Conservation (phyloP, 1,139 yeast species). For the Saccharomyces hybrid region DNA sequence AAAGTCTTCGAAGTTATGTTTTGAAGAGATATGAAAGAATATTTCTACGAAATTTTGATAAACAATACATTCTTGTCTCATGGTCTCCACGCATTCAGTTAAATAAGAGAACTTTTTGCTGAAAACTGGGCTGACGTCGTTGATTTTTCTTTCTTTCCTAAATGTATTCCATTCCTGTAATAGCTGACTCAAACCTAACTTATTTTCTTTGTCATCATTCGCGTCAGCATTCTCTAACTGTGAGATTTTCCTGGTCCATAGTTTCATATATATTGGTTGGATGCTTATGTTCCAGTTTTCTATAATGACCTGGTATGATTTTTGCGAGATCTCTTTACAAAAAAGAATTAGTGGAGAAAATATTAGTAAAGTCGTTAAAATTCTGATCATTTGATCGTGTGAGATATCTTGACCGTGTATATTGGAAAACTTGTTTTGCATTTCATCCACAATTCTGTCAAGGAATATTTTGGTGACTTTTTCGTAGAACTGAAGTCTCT, state of each 20-base stretch:
- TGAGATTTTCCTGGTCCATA: conserved; percentile 16
- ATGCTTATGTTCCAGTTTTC: conserved; percentile 26
- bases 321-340: conserved; percentile 48
- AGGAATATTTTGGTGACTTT: conserved; percentile 48
- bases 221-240: conserved; percentile 7
- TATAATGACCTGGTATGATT: conserved; percentile 38
- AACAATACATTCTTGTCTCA: conserved; percentile 40
- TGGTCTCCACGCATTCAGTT: conserved; percentile 29
- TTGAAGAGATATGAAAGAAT: conserved; percentile 57
- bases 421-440: conserved; percentile 39
- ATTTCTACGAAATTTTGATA: conserved; percentile 60
- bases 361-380: conserved; percentile 41
- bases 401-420: conserved; percentile 32
- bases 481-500: conserved; percentile 58
- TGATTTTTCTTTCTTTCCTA: conserved; percentile 13
- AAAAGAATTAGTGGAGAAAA: conserved; percentile 60
- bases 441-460: conserved; percentile 40
- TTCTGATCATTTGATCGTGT: conserved; percentile 26
- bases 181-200: conserved; percentile 1
- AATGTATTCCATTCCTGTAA: conserved; percentile 20
- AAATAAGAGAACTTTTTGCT: conserved; percentile 10
- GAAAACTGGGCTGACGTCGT: conserved; percentile 11
- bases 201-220: background rate
- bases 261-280: conserved; percentile 16
- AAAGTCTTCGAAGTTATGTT: conserved; percentile 43